Percentiles rank a stretch among this genome's conserved stretches.
Evolutionary conservation across 345 rosid genomes (phyloP).

Genomic region (Clausena lansium): DNA sequence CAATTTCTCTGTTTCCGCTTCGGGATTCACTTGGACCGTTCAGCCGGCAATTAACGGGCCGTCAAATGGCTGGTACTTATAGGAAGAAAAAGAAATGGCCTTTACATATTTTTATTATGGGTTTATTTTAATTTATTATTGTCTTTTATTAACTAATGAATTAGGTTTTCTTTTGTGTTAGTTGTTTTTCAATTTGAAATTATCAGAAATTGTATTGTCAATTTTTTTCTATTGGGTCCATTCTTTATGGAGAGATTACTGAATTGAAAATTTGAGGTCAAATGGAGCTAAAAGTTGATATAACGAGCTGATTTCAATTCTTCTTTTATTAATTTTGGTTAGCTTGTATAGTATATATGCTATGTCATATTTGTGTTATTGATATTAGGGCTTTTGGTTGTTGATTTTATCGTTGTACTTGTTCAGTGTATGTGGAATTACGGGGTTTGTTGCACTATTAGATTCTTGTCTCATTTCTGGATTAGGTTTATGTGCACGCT

Average conservation of each 20-base stretch:
- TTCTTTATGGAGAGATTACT: background rate
- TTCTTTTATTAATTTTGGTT: background rate
- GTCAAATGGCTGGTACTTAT: conserved; percentile 56
- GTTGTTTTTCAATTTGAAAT: background rate
- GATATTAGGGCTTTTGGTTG: background rate
- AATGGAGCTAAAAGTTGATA: background rate
- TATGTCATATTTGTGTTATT: background rate
- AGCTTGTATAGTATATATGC: background rate
- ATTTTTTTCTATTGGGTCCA: background rate
- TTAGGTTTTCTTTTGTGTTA: background rate
- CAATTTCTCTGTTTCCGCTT: conserved; percentile 48
- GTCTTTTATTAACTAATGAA: background rate
- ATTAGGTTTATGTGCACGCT: background rate
- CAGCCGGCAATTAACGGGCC: conserved; percentile 48
- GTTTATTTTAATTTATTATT: background rate
- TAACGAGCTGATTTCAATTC: background rate
- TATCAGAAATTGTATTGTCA: background rate
- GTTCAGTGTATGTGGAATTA: background rate
- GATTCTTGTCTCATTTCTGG: background rate
- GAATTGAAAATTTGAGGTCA: background rate
- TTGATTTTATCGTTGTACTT: background rate
- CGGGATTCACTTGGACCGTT: conserved; percentile 74
- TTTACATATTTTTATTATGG: conserved; percentile 2
- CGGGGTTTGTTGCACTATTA: background rate
- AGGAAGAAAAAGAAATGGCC: background rate